Percentiles rank a stretch among this genome's conserved stretches.
Conservation (phyloP, 805 yeast species). For the Wickerhamiella kurtzmanii region DNA sequence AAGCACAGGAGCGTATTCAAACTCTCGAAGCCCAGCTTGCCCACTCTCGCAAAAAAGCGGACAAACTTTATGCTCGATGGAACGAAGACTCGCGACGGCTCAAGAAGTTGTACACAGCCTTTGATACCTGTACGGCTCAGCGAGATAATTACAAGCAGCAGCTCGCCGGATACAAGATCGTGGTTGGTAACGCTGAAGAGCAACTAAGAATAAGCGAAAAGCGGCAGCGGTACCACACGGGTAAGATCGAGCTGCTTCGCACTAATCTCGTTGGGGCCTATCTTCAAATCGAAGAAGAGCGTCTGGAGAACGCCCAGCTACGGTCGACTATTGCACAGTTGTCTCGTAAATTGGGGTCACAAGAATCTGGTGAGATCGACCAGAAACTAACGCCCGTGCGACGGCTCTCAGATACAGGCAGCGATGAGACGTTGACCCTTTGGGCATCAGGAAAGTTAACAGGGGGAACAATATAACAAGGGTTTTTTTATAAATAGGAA, state of each 20-base stretch:
- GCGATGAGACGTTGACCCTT: background rate
- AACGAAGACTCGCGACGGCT: background rate
- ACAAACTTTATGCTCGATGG: background rate
- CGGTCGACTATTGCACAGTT: slow-evolving; percentile 16
- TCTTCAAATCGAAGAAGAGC: slow-evolving; percentile 25
- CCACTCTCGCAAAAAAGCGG: background rate
- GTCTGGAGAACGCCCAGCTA: slow-evolving; percentile 26
- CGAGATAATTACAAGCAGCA: slow-evolving; percentile 22
- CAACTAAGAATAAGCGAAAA: slow-evolving; percentile 16
- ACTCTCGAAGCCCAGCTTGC: background rate
- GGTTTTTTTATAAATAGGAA: background rate
- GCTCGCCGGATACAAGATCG: slow-evolving; percentile 20
- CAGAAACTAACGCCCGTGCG: background rate
- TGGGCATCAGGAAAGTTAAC: background rate
- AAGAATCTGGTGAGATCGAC: background rate
- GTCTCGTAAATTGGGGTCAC: background rate
- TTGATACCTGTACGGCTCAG: slow-evolving; percentile 17
- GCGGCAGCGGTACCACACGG: slow-evolving; percentile 17
- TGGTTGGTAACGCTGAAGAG: slow-evolving; percentile 19
- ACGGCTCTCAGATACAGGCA: background rate
- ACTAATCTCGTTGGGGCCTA: slow-evolving; percentile 24
- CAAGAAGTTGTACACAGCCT: slow-evolving; percentile 13
- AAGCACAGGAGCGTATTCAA: background rate
- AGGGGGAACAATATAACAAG: background rate
- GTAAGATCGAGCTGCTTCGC: slow-evolving; percentile 18